Base-by-base conservation (phyloP, 2,329 filamentous ascomycete species). In the Dactylellina parvicollis region DNA sequence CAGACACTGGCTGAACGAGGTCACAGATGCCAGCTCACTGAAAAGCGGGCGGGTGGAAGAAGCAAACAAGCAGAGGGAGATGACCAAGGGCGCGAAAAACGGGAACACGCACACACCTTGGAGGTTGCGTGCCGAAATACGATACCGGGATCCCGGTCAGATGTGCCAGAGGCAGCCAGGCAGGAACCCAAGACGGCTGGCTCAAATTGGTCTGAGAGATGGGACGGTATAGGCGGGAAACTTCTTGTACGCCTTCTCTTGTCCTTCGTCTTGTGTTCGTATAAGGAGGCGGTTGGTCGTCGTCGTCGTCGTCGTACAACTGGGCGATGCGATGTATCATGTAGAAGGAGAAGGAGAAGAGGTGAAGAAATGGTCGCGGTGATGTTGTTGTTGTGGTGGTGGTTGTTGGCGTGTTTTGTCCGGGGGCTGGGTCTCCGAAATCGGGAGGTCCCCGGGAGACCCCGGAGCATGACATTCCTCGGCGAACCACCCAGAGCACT, bases 31-130 rank as follows among this genome's bases (percentile, higher is more conserved):
- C 65, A 70, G 38, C 65, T 61, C 47, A 60, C 57, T 55, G 52
- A 40, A 71, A 49, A 62, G 22, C 26, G 32, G 55, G 61, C 64
- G 66, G 57, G 57, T 62, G 66, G 66, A 71, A 71, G 61, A 71
- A 57, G 57, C 49, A 71, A 71, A 40, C 56, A 70, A 34, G 55
- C 34, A 52, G 40, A 52, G 42, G 20, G 57, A 50, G 57, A 61
- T 61, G 56, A 36, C 30, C 56, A 61, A 61, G 44, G 56, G 56
- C 56, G 65, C 65, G 46, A 70, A 50, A 60, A 61, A 61, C 66
- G 66, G 57, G 66, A 55, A 64, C 66, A 61, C 65, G 62, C 66
- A 61, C 65, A 70, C 66, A 47, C 46, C 57, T 71, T 38, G 54
- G 42, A n/a, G n/a, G 55, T 46, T 55, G 55, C 56, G 42, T 47